Base-by-base conservation (phyloP, 306 rosid species). In the Malus asiatica region DNA sequence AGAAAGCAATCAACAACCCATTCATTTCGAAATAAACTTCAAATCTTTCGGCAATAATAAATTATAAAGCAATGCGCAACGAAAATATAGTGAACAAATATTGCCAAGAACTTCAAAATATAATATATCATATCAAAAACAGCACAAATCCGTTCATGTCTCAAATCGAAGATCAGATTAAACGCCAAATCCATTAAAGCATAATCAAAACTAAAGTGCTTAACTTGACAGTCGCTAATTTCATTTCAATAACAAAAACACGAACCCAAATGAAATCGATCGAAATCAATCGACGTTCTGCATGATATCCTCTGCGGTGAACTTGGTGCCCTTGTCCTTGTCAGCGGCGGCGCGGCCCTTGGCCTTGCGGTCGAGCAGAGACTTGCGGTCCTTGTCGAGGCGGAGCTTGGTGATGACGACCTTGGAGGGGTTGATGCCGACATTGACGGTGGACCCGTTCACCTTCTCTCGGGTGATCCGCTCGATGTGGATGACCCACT, bases 41-140 rank as follows among this genome's bases (percentile, higher is more conserved):
- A 51, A 0, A 51, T 51, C 55, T 15, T 51, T 15, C 55, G 8
- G 55, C 20, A 5, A 51, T 51, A 1, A 51, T 19, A 5, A 16
- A 15, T 15, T 16, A 16, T 15, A 16, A 15, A 2, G 55, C 55
- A 51, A 51, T 51, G 1, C 18, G 0, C 55, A 5, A 51, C 6
- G 3, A 6, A 5, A 5, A 0, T 2, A 0, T 51, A 16, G 55
- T 19, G 1, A 51, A 51, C 2, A 1, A 15, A 18, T 1, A 15
- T 51, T 16, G 1, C 55, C 18, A 15, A 7, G 9, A 16, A 16
- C 6, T 15, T 7, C 55, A 51, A 51, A 51, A 15, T 51, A 16
- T 51, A 15, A 51, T 51, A 15, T 48, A 51, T 51, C 55, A 15
- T 5, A 18, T 5, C 8, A 51, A 51, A 48, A 48, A 51, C 16